Percentiles rank a stretch among this genome's conserved stretches.
Evolutionary conservation across 164 flowering plant species (phyloP).

Genomic region (Umbellularia californica): DNA sequence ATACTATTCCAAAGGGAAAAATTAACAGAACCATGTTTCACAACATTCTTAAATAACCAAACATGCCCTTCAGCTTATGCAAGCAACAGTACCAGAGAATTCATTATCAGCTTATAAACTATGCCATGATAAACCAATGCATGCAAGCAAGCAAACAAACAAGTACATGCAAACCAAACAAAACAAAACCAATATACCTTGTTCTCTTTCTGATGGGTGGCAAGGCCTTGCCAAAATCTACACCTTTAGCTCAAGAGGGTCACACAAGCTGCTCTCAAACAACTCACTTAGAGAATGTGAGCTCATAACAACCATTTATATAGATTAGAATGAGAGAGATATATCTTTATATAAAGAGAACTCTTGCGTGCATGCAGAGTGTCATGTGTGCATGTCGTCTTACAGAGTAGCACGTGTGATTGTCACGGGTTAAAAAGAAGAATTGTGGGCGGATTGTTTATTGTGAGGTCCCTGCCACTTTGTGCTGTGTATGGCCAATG

Average conservation of each 20-base stretch:
- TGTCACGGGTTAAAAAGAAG: slow-evolving; percentile 18
- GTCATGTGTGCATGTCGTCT: slow-evolving; percentile 8
- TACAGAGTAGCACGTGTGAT: slow-evolving; percentile 18
- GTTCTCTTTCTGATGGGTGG: background rate
- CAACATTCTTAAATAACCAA: background rate
- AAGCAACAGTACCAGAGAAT: too few species aligned
- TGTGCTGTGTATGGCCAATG: background rate
- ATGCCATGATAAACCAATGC: too few species aligned
- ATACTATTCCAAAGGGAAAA: background rate
- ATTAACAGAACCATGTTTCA: background rate
- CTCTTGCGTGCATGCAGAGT: background rate
- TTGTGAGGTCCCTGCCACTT: background rate
- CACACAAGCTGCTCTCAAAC: background rate
- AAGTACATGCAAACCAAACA: background rate
- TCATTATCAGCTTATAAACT: too few species aligned
- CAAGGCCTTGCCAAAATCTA: background rate
- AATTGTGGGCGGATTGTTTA: background rate
- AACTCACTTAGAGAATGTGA: background rate
- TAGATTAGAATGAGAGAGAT: background rate
- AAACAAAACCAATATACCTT: slow-evolving; percentile 1
- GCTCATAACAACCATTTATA: slow-evolving; percentile 1
- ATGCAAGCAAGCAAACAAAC: background rate
- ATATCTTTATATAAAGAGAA: background rate
- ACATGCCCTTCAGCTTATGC: too few species aligned
- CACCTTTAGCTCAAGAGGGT: background rate